A percentile compares a stretch with the other conserved stretches of the same genome.
Conservation (phyloP, 495 filamentous ascomycete species). For the Astrocystis sublimbata region DNA sequence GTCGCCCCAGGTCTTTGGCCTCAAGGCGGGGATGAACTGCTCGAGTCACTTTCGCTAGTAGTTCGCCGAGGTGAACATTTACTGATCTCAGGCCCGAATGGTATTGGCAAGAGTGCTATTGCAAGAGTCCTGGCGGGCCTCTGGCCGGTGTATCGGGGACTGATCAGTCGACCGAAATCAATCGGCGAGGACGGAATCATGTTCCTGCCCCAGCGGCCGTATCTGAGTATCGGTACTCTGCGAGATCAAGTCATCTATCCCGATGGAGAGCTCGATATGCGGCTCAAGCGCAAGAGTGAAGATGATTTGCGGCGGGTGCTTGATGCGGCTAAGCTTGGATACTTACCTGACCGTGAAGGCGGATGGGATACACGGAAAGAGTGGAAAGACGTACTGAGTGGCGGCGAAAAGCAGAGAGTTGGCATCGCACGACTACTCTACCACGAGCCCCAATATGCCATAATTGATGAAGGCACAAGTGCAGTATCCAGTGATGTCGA, state of each 20-base stretch:
- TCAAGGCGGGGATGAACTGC: constrained; percentile 84
- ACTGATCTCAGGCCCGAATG: constrained; percentile 92
- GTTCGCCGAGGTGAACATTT: constrained; percentile 89
- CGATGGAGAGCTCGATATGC: constrained; percentile 93
- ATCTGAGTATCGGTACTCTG: constrained; percentile 91
- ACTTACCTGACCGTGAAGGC: constrained; percentile 87
- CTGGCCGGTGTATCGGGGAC: constrained; percentile 91
- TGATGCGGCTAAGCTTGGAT: constrained; percentile 80
- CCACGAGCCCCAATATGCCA: constrained; percentile 90
- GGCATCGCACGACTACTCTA: constrained; percentile 88
- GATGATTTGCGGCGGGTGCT: constrained; percentile 71
- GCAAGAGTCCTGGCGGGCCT: constrained; percentile 87
- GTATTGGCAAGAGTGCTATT: constrained; percentile 90
- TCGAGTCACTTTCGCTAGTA: constrained; percentile 83
- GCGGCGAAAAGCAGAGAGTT: constrained; percentile 98
- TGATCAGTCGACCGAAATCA: constrained; percentile 80
- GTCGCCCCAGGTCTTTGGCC: constrained; percentile 84
- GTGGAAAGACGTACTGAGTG: constrained; percentile 96
- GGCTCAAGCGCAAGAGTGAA: constrained; percentile 72
- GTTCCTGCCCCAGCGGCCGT: constrained; percentile 95
- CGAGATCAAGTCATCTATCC: constrained; percentile 98
- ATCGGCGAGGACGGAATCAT: constrained; percentile 90
- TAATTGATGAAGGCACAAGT: constrained; percentile 93
- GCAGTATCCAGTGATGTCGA: constrained; percentile 95
- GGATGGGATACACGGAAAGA: constrained; percentile 97